These are phyloP conservation scores for Podospora didyma DNA, from an alignment of 495 filamentous ascomycete species.

Conservation along the genomic window DNA sequence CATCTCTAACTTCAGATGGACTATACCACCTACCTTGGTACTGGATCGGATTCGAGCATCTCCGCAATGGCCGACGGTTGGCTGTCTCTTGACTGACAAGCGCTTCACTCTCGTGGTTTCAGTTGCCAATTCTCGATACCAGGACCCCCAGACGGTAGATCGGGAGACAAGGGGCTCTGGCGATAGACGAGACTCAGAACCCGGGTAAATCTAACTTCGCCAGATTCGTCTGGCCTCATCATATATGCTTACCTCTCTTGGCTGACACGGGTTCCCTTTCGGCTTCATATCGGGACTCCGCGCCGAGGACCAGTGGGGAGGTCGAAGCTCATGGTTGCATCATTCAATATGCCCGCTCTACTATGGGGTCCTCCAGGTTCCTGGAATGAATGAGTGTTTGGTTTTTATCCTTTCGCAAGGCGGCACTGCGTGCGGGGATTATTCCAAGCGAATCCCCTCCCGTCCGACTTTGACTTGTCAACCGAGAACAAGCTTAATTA, in stretches of 20 bases:
- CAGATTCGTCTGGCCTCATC: conserved; percentile 13
- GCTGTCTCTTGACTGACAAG: neutral
- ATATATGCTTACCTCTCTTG: conserved; percentile 22
- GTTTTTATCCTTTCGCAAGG: conserved; percentile 1
- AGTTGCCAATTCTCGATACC: neutral
- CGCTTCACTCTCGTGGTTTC: neutral
- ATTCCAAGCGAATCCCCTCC: conserved; percentile 17
- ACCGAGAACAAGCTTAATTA: conserved; percentile 24
- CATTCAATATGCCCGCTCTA: conserved; percentile 17
- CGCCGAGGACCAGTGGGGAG: conserved; percentile 4
- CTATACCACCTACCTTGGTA: neutral
- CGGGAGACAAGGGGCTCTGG: conserved; percentile 5
- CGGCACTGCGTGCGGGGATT: conserved; percentile 15
- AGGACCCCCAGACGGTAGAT: conserved; percentile 18
- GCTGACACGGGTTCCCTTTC: conserved; percentile 17
- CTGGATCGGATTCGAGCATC: conserved; percentile 6
- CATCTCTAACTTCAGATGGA: conserved; percentile 14
- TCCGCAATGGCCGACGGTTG: conserved; percentile 4
- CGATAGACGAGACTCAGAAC: conserved; percentile 31
- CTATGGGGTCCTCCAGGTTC: conserved; percentile 28
- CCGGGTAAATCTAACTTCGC: conserved; percentile 26
- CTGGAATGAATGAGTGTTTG: conserved; percentile 17
- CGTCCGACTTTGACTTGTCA: conserved; percentile 9
- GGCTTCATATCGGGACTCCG: conserved; percentile 26
- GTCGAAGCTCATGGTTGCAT: conserved; percentile 11